Percentiles rank a stretch among this genome's conserved stretches.
Evolutionary conservation across 2,329 filamentous ascomycete species (phyloP).

Genomic region (Clonostachys byssicola): DNA sequence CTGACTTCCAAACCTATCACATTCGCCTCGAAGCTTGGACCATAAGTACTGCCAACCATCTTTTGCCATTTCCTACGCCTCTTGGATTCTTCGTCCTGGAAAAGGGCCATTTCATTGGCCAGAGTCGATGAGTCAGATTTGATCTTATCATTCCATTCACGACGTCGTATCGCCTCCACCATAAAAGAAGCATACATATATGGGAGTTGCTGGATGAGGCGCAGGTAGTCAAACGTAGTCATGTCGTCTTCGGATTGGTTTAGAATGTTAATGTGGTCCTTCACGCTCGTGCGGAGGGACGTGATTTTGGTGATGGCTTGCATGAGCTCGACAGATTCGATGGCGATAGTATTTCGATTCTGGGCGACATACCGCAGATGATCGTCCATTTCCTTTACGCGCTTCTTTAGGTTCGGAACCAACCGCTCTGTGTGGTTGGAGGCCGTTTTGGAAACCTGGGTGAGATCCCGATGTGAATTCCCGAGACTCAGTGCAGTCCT

Average conservation of each 20-base stretch:
- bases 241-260: slow-evolving; percentile 72
- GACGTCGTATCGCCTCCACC: slow-evolving; percentile 78
- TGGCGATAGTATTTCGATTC: slow-evolving; percentile 63
- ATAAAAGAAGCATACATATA: slow-evolving; percentile 87
- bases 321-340: slow-evolving; percentile 70
- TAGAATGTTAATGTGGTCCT: slow-evolving; percentile 66
- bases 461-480: slow-evolving; percentile 55
- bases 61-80: slow-evolving; percentile 88
- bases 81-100: slow-evolving; percentile 89
- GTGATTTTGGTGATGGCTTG: slow-evolving; percentile 78
- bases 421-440: slow-evolving; percentile 59
- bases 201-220: slow-evolving; percentile 77
- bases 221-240: slow-evolving; percentile 76
- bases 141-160: slow-evolving; percentile 90
- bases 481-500: slow-evolving; percentile 69
- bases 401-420: slow-evolving; percentile 52
- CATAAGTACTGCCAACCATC: slow-evolving; percentile 71
- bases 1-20: slow-evolving; percentile 82
- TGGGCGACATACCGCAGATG: slow-evolving; percentile 56
- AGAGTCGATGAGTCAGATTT: slow-evolving; percentile 80
- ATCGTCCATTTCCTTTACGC: slow-evolving; percentile 56
- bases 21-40: slow-evolving; percentile 62
- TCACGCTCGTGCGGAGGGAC: slow-evolving; percentile 66
- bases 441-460: slow-evolving; percentile 60
- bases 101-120: slow-evolving; percentile 87